These are phyloP conservation scores for Coemansia sp. DNA, from an alignment of 371 early-diverging fungal genomes.

Conservation along the genomic window DNA sequence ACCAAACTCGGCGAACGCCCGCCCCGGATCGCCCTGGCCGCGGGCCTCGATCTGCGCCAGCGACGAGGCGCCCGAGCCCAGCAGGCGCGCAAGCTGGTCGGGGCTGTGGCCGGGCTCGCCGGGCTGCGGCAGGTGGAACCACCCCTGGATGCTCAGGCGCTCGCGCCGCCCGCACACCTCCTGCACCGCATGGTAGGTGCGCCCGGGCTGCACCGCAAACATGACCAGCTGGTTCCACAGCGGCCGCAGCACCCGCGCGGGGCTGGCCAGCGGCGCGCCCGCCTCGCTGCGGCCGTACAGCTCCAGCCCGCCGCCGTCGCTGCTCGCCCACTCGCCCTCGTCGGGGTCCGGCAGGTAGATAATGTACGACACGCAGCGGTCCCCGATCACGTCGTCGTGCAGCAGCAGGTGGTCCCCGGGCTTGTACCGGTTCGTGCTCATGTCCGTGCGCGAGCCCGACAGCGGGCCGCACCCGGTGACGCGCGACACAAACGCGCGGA, in stretches of 20 bases:
- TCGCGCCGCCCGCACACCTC: constrained; percentile 65
- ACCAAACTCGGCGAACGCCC: constrained; percentile 1
- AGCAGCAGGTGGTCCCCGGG: constrained; percentile 71
- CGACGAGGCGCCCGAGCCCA: constrained; percentile 54
- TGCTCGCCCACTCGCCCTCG: constrained; percentile 55
- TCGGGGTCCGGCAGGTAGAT: constrained; percentile 69
- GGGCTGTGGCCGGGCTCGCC: constrained; percentile 60
- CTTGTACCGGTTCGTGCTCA: constrained; percentile 65
- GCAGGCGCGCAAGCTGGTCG: constrained; percentile 41
- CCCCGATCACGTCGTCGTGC: constrained; percentile 82
- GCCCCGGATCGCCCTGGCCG: constrained; percentile 7
- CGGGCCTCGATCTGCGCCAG: constrained; percentile 56
- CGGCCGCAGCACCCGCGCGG: constrained; percentile 62
- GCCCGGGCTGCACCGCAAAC: constrained; percentile 76
- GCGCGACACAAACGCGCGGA: constrained; percentile 62
- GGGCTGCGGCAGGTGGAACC: constrained; percentile 72
- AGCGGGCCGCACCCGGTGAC: constrained; percentile 71
- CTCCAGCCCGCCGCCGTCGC: constrained; percentile 71
- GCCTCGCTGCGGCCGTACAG: constrained; percentile 61
- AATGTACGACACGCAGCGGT: constrained; percentile 72
- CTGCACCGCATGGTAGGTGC: constrained; percentile 75
- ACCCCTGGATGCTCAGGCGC: constrained; percentile 70
- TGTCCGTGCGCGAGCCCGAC: constrained; percentile 63
- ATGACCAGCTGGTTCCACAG: constrained; percentile 74
- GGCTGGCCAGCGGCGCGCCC: constrained; percentile 63